Evolutionary conservation across 1,139 yeast genomes (phyloP), one percentile per base, ranked within the genome.

Genomic region (Dujonia santamariae): DNA sequence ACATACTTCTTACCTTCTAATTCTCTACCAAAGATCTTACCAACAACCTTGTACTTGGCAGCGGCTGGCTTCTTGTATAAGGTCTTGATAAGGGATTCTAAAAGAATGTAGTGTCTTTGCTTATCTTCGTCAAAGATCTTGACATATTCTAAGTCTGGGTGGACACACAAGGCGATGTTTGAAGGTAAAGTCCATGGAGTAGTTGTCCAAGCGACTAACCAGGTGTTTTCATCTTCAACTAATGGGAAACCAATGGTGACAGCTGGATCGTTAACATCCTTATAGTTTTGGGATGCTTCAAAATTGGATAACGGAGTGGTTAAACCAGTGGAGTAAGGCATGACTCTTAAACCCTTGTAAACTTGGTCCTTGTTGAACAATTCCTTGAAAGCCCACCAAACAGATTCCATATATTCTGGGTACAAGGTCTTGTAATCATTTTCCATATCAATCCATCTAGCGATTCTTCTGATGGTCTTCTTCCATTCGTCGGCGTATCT

Each of bases 111-210:
- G 62, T 85, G 67, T 52, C 77, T 77, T 48, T 85, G 85, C 48
- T 82, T 79, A 44, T 80, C 88, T 65, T 90, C 97, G 57, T 92
- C 97, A 48, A 68, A 81, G 46, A 94, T 85, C 69, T 92, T 94
- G 48, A 85, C 85, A 55, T 92, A 92, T 63, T 88, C 97, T 45
- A 87, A 81, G 16, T 79, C 78, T 35, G 97, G 95, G 65, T 92
- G 78, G 31, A 92, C 97, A 53, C 96, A 90, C 43, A 92, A 74
- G 12, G 92, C 94, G 56, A 92, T 67, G 63, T 92, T 92, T 18
- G 96, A 85, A 31, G 98, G 98, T 55, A 92, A 73, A 34, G 99
- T 94, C 99, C 99, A 92, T 35, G 99, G 99, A 26, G 99, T 92
- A 43, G 99, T 92, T 30, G 99, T 92, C 99, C 99, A 92, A 13